These are phyloP conservation scores for Kokia cookei DNA, from an alignment of 441 rosid species.

Conservation along the genomic window DNA sequence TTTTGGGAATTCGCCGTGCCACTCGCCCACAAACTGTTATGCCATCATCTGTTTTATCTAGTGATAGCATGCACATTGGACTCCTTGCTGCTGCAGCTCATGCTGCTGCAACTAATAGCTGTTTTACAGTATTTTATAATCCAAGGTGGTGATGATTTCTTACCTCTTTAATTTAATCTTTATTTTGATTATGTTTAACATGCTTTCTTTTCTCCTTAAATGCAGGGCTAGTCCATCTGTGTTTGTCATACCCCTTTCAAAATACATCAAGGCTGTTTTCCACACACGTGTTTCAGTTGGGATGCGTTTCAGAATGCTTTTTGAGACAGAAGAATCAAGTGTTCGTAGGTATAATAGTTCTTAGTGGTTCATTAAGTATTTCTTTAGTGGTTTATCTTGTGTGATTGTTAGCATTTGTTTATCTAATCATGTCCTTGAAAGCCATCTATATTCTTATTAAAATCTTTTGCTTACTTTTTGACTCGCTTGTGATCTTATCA, in stretches of 20 bases:
- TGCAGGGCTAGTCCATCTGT: slow-evolving; percentile 37
- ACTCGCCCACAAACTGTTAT: slow-evolving; percentile 64
- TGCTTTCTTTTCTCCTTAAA: not conserved
- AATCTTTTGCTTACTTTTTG: not conserved
- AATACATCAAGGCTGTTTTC: slow-evolving; percentile 32
- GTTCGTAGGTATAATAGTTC: slow-evolving; percentile 27
- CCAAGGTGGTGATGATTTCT: slow-evolving; percentile 45
- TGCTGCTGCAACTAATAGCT: slow-evolving; percentile 76
- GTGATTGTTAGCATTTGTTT: not conserved
- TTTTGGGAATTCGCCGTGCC: slow-evolving; percentile 73
- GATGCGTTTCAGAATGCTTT: slow-evolving; percentile 43
- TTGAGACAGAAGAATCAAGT: slow-evolving; percentile 41
- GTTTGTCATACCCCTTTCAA: slow-evolving; percentile 34
- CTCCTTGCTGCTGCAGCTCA: slow-evolving; percentile 92
- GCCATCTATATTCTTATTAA: not conserved
- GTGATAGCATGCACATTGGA: slow-evolving; percentile 88
- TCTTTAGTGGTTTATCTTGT: not conserved
- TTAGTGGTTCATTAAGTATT: not conserved
- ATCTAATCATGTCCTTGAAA: not conserved
- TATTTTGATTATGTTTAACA: not conserved
- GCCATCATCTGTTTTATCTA: slow-evolving; percentile 78
- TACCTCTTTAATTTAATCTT: not conserved
- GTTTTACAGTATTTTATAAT: slow-evolving; percentile 70
- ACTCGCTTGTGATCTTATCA: not conserved
- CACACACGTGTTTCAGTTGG: slow-evolving; percentile 39